A percentile compares a stretch with the other conserved stretches of the same genome.
Evolutionary conservation across 768 basidiomycete genomes (phyloP).

Genomic region (Phlebiopsis gigantea): DNA sequence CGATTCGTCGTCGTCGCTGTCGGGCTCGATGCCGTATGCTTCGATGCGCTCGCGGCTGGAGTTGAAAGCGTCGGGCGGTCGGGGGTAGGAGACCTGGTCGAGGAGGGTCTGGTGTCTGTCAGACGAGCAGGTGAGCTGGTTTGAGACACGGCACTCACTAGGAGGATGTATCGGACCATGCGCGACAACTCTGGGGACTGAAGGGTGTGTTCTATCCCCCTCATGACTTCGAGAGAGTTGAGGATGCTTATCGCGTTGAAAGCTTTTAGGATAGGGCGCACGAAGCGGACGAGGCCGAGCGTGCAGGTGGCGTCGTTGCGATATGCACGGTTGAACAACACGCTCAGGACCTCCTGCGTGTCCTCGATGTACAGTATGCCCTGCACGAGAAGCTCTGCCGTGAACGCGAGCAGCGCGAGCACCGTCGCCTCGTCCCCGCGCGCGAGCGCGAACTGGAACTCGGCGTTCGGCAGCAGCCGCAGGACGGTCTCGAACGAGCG

Average conservation of each 20-base stretch:
- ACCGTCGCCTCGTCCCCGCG: neutral
- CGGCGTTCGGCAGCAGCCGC: constrained; percentile 7
- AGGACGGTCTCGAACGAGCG: constrained; percentile 15
- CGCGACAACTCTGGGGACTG: constrained; percentile 18
- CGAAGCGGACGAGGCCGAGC: constrained; percentile 18
- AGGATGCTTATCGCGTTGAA: constrained; percentile 20
- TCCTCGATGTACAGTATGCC: constrained; percentile 19
- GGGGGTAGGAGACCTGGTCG: constrained; percentile 16
- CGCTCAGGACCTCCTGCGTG: constrained; percentile 17
- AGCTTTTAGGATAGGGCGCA: constrained; percentile 15
- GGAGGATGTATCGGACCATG: constrained; percentile 20
- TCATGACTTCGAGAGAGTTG: constrained; percentile 12
- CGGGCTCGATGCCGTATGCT: constrained; percentile 18
- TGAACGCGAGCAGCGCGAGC: constrained; percentile 12
- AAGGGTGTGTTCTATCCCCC: constrained; percentile 15
- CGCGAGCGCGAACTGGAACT: constrained; percentile 7
- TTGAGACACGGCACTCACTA: constrained; percentile 13
- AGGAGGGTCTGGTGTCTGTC: constrained; percentile 15
- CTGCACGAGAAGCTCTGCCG: constrained; percentile 21
- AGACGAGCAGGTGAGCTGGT: neutral
- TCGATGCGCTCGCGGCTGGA: constrained; percentile 18
- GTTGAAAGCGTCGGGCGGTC: constrained; percentile 21
- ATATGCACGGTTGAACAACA: constrained; percentile 13
- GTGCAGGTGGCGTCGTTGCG: constrained; percentile 12
- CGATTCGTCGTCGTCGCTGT: constrained; percentile 5